These are phyloP conservation scores for Apium graveolens DNA, from an alignment of 129 eudicot species.

Conservation along the genomic window DNA sequence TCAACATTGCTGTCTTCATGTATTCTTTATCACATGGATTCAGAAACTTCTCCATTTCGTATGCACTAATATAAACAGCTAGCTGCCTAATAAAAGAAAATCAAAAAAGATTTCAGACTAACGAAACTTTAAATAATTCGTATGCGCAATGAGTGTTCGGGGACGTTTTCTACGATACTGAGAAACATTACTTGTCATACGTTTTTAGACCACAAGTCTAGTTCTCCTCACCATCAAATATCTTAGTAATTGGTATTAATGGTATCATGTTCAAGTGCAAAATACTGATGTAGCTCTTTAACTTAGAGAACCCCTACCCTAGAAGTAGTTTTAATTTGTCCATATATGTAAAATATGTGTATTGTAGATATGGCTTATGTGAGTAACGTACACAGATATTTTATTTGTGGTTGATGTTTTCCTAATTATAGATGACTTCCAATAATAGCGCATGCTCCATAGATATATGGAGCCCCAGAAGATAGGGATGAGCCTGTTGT, in stretches of 20 bases:
- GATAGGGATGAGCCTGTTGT: not conserved
- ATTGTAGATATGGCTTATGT: not conserved
- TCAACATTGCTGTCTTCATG: conserved; percentile 94
- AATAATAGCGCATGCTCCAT: not conserved
- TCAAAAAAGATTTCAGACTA: not conserved
- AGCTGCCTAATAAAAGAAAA: not conserved
- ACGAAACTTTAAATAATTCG: not conserved
- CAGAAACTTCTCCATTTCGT: conserved; percentile 56
- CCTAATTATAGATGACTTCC: not conserved
- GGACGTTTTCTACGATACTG: not conserved
- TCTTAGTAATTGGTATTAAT: conserved; percentile 7
- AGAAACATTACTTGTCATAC: not conserved
- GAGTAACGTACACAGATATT: not conserved
- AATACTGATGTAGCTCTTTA: not conserved
- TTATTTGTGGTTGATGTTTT: not conserved
- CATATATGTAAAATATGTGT: not conserved
- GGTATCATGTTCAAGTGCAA: conserved; percentile 23
- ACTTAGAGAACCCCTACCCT: not conserved
- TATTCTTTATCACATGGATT: conserved; percentile 70
- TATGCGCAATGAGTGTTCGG: not conserved
- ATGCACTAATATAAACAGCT: not conserved
- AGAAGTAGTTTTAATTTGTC: not conserved
- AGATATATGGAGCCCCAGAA: not conserved
- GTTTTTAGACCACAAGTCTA: conserved; percentile 6
- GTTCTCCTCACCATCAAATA: conserved; percentile 15